Evolutionary conservation across 2,329 filamentous ascomycete genomes (phyloP).

Genomic region (Elsinoe australis): DNA sequence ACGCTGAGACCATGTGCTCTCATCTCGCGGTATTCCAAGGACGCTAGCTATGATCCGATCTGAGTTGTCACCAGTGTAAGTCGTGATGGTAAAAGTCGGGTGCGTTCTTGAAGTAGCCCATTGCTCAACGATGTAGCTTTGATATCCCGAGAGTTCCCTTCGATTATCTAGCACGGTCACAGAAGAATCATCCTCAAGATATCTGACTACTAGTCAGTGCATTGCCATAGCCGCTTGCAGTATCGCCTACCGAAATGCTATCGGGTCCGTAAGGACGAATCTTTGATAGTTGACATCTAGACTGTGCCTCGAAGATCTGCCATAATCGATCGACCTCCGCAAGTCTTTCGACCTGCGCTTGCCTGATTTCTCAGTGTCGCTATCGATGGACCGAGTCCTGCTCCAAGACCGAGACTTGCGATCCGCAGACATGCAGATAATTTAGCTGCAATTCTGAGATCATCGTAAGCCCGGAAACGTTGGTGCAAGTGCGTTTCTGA

Average conservation of each 20-base stretch:
- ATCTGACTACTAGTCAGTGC: conserved; percentile 35
- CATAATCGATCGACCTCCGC: conserved; percentile 14
- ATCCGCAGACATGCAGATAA: conserved; percentile 15
- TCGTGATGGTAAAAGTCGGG: conserved; percentile 84
- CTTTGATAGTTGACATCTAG: conserved; percentile 38
- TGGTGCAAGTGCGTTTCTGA: neutral
- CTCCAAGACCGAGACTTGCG: conserved; percentile 16
- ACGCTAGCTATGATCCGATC: conserved; percentile 74
- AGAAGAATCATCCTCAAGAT: conserved; percentile 75
- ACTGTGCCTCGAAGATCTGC: neutral
- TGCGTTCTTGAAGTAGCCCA: conserved; percentile 91
- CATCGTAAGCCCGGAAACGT: neutral
- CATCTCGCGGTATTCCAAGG: conserved; percentile 72
- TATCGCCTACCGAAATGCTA: conserved; percentile 48
- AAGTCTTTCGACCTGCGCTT: conserved; percentile 7
- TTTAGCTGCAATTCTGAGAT: neutral
- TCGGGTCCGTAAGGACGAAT: conserved; percentile 58
- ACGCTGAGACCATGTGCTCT: conserved; percentile 68
- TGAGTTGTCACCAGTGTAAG: conserved; percentile 79
- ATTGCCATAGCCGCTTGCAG: conserved; percentile 30
- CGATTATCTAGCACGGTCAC: conserved; percentile 68
- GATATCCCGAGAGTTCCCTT: conserved; percentile 68
- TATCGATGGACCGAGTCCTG: conserved; percentile 9
- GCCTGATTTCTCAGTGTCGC: neutral
- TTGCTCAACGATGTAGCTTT: conserved; percentile 91